Base-by-base conservation (phyloP, 805 yeast genomes). In the Grigorovia transvaalensis region DNA sequence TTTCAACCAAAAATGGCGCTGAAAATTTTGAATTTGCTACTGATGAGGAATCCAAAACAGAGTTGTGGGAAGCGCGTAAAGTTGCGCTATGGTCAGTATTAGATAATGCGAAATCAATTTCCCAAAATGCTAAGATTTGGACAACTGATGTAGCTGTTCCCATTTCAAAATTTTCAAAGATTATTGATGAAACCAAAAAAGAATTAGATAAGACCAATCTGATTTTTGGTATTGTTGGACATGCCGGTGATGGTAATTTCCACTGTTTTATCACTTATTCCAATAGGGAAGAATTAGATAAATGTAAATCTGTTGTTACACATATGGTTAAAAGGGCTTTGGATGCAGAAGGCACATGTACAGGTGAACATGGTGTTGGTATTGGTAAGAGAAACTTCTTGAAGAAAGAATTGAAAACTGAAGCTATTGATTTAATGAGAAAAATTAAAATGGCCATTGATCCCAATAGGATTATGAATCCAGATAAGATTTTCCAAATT, bases 331-430 rank as follows among this genome's bases (percentile, higher is more conserved):
- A 74, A 45, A 64, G 82, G 44, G 95, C 91, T 0, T 68, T 87
- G 17, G 75, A 70, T 1, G 76, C 81, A 42, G 95, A 86, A 50
- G 95, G 95, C 1, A 87, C 96, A 1, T 82, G 88, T 57, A 84
- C 89, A 4, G 95, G 95, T 40, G 95, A 87, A 61, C 95, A 87
- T 63, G 96, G 95, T 13, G 79, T 88, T 43, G 96, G 95, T 9
- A 75, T 82, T 45, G 90, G 91, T 41, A 87, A 87, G 61, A 69
- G 90, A 56, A 77, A 76, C 30, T 80, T 74, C 53, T 65, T 87
- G 38, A 69, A 74, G 30, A 68, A 71, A 51, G 96, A 87, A 64
- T 67, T 87, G 29, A 95, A 93, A 1, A 72, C 72, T 4, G 82
- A 77, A 1, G 78, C 93, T 0, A 75, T 87, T 27, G 80, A 79